phyloP scores from a whole-genome alignment of 441 rosid species.

The Pelargonium australe region DNA sequence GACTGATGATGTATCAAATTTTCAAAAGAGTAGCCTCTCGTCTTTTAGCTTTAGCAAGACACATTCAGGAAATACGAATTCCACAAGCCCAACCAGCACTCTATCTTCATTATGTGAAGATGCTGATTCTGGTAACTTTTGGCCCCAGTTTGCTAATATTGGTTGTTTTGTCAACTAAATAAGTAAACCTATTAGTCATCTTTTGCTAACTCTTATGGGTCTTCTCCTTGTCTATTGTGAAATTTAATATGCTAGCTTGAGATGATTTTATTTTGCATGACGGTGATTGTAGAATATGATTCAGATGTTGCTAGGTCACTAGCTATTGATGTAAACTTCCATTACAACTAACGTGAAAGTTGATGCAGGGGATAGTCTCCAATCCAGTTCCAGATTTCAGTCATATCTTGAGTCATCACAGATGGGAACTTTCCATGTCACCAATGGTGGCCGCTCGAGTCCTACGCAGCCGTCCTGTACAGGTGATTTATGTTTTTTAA shows the following conservation, averaged over 20 bases:
- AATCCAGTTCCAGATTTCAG: conserved; percentile 36
- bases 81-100: conserved; percentile 70
- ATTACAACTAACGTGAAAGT: conserved; percentile 23
- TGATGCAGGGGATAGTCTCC: conserved; percentile 68
- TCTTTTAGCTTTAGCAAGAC: conserved; percentile 40
- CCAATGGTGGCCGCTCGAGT: conserved; percentile 26
- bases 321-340: conserved; percentile 5
- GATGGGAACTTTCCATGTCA: conserved; percentile 29
- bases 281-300: conserved; percentile 1
- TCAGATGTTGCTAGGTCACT: conserved; percentile 14
- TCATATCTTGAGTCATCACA: conserved; percentile 32
- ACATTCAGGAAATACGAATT: conserved; percentile 56
- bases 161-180: background rate
- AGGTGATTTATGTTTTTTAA: conserved; percentile 23
- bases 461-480: conserved; percentile 28
- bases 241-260: background rate
- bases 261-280: conserved; percentile 6
- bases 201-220: background rate
- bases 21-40: conserved; percentile 39
- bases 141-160: conserved; percentile 12
- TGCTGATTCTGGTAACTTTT: conserved; percentile 71
- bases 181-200: background rate
- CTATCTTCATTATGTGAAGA: conserved; percentile 71
- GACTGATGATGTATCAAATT: conserved; percentile 30
- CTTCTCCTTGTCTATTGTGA: background rate